Conservation (phyloP, 208 protist genomes). For the Leishmania braziliensis region DNA sequence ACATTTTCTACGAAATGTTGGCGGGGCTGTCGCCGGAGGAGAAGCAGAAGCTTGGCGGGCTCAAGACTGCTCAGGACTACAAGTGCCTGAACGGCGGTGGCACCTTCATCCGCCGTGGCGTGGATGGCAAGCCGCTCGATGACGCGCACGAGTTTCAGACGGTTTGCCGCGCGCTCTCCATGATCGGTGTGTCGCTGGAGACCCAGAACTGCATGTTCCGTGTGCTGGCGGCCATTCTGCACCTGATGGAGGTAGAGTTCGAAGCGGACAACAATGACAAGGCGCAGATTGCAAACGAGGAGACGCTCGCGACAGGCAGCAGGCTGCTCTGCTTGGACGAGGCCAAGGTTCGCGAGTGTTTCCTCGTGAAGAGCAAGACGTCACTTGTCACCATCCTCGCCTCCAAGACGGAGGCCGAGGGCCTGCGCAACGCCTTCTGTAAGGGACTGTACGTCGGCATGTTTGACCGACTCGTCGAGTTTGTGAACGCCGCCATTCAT, state of each 20-base stretch:
- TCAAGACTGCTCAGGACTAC: conserved; percentile 83
- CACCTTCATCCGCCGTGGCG: conserved; percentile 80
- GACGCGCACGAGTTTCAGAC: conserved; percentile 88
- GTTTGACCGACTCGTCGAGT: conserved; percentile 90
- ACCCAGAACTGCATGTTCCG: conserved; percentile 83
- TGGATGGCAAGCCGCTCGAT: conserved; percentile 83
- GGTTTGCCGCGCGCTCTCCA: conserved; percentile 72
- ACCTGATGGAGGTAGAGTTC: conserved; percentile 94
- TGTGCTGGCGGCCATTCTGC: conserved; percentile 91
- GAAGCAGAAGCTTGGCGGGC: conserved; percentile 69
- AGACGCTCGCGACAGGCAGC: conserved; percentile 48
- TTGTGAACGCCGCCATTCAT: conserved; percentile 81
- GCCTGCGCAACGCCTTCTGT: conserved; percentile 86
- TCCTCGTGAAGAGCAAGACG: conserved; percentile 82
- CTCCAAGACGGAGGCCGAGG: conserved; percentile 76
- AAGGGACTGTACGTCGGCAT: conserved; percentile 89
- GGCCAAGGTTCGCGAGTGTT: conserved; percentile 60
- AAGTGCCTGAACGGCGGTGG: conserved; percentile 86
- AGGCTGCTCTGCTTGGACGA: conserved; percentile 69
- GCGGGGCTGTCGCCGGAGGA: conserved; percentile 70
- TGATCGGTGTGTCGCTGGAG: conserved; percentile 57
- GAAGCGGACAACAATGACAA: conserved; percentile 77
- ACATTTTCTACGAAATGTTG: conserved; percentile 97
- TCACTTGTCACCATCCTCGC: conserved; percentile 79
- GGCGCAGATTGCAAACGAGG: conserved; percentile 52